Evolutionary conservation across 495 filamentous ascomycete genomes (phyloP), one percentile per base, ranked within the genome.

Genomic region (Penicillium desertorum): DNA sequence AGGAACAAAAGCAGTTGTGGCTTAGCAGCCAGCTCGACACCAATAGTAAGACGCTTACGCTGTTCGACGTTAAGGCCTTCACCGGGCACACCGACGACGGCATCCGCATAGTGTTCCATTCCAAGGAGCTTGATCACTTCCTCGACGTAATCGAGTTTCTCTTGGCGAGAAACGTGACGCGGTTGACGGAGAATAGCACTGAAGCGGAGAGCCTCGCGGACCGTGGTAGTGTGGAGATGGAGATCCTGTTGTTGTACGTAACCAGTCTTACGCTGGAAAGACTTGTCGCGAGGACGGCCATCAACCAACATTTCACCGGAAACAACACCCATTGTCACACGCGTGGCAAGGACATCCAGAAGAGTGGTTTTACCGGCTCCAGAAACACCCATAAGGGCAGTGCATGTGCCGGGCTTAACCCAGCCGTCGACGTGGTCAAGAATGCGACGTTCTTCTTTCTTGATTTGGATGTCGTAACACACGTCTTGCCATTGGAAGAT

Each of bases 231-330:
- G 36, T 87, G 79, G 23, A 95, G 80, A 71, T 96, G 92, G 9
- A 98, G 81, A 83, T 98, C 93, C 72, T 96, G 91, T 69, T 98
- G 93, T 64, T 98, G 91, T 19, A 94, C 93, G 63, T 96, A 98
- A 25, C 92, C 92, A 3, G 92, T 96, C 76, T 94, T 94, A 34
- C 92, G 87, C 66, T 94, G 91, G 80, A 96, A 96, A 0, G 88
- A 90, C 17, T 81, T 77, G 65, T 95, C 89, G 17, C 88, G 70
- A 36, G 71, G 73, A 27, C 71, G 62, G 12, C 82, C 82, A 55
- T 83, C 78, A 17, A 84, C 80, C 49, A 83, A 61, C 69, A 84
- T 79, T 48, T 82, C 76, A 34, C 80, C 82, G 11, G 66, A 70
- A 2, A 85, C 76, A 19, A 80, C 74, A 58, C 82, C 82, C 63